Percentiles rank a stretch among this genome's conserved stretches.
These are phyloP conservation scores for Penicillium griseofulvum DNA, from an alignment of 2,329 filamentous ascomycete species.

Conservation along the genomic window DNA sequence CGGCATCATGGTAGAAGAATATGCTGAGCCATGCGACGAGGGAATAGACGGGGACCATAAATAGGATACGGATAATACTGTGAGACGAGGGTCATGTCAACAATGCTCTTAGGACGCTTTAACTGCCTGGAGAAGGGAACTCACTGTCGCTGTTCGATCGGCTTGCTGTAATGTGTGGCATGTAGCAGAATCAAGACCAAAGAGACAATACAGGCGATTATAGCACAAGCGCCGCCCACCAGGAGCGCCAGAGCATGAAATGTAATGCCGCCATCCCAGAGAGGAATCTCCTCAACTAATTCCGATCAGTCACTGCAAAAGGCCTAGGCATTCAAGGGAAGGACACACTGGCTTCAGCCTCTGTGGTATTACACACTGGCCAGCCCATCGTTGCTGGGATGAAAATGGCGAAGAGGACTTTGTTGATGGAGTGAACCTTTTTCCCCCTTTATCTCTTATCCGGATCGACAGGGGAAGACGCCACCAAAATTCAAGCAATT, in stretches of 20 bases:
- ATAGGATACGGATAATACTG: conserved; percentile 79
- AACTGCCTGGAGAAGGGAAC: conserved; percentile 63
- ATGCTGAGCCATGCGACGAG: conserved; percentile 70
- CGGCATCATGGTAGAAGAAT: conserved; percentile 69
- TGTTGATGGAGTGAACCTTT: conserved; percentile 11
- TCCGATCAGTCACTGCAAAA: conserved; percentile 10
- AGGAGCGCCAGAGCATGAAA: conserved; percentile 59
- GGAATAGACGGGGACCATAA: conserved; percentile 81
- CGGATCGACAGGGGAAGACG: conserved; percentile 16
- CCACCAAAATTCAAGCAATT: conserved; percentile 6
- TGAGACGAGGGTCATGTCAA: conserved; percentile 49
- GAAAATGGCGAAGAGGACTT: background rate
- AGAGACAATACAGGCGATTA: conserved; percentile 52
- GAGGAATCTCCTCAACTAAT: conserved; percentile 47
- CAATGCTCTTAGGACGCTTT: conserved; percentile 18
- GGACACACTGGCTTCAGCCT: conserved; percentile 45
- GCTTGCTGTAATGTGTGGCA: conserved; percentile 59
- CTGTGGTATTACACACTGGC: conserved; percentile 53
- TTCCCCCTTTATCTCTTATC: conserved; percentile 23
- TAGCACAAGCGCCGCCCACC: conserved; percentile 53
- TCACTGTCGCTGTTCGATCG: conserved; percentile 60
- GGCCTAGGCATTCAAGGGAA: background rate
- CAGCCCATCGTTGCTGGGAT: conserved; percentile 37
- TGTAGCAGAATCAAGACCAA: conserved; percentile 57
- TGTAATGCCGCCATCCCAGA: conserved; percentile 53